A percentile compares a stretch with the other conserved stretches of the same genome.
Conservation (phyloP, 176 grass and related monocot genomes). For the Bolboschoenus planiculmis region DNA sequence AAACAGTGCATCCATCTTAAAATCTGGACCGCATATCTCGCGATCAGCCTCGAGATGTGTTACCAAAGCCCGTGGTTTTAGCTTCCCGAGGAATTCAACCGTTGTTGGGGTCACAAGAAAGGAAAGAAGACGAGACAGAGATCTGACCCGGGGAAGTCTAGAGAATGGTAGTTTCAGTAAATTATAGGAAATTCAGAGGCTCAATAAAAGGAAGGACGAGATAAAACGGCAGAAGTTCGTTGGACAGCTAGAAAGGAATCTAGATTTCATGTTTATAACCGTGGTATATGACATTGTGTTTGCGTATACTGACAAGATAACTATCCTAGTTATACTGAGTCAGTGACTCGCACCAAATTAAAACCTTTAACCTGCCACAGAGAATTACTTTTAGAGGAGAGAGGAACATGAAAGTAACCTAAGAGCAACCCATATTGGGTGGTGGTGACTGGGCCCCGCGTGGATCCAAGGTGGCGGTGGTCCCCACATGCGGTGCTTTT, state of each 20-base stretch:
- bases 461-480: too few species aligned
- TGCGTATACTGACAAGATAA: background rate
- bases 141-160: background rate
- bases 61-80: background rate
- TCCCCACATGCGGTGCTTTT: too few species aligned
- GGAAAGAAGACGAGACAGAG: background rate
- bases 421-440: too few species aligned
- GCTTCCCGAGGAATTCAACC: constrained; percentile 20
- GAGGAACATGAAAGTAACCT: background rate
- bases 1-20: background rate
- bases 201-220: background rate
- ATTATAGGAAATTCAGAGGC: background rate
- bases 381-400: too few species aligned
- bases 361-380: too few species aligned
- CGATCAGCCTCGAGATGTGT: background rate
- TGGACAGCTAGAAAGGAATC: background rate
- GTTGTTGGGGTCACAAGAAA: background rate
- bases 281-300: background rate
- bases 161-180: background rate
- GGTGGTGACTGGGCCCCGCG: too few species aligned
- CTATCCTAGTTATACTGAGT: too few species aligned
- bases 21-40: constrained; percentile 14
- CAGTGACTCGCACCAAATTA: too few species aligned
- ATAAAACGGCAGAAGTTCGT: background rate
- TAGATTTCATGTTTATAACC: background rate